Base-by-base conservation (phyloP, 768 basidiomycete genomes). In the Collybiopsis luxurians region DNA sequence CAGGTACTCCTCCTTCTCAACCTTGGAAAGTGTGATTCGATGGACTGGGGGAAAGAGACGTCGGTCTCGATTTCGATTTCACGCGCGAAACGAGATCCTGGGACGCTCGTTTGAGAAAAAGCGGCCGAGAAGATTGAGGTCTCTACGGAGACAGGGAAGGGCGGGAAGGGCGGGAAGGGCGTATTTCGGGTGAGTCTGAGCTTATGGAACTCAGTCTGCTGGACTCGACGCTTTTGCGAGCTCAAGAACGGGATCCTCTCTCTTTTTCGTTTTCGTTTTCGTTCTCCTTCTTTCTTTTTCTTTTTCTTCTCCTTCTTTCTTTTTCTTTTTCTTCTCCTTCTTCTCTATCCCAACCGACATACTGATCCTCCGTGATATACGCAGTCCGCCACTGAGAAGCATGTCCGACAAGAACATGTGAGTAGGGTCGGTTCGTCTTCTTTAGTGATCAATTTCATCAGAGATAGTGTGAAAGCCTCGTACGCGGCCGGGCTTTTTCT, bases 371-470 rank as follows among this genome's bases (percentile, higher is more conserved):
- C 84, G 73, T 12, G 87, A 79, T 39, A 90, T 61, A 66, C 82
- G 86, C n/a, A 98, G 79, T 63, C 84, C 83, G 4, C 95, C 95
- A 30, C 91, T 90, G 64, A 97, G 98, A 55, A 97, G 78, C 76
- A 91, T 90, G 71, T 97, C 95, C 3, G 90, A 82, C 60, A 96
- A 89, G 0, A 94, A 86, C 4, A 80, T n/a, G n/a, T 67, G 31
- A 88, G 74, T 57, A 73, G 74, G n/a, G 23, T 36, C 10, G 43
- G 34, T 34, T 84, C 79, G 36, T 82, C 78, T 36, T 79, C 76
- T 4, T 69, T 49, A 31, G 67, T 59, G 6, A 54, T 60, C 36
- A 47, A 48, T 30, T 58, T 56, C 42, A 49, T 50, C 40, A 13
- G 24, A 3, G 12, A 59, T 17, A 17, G 63, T 36, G 30, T 59